phyloP scores from a whole-genome alignment of 108 stramenopile genomes.

The Phaeodactylum tricornutum region DNA sequence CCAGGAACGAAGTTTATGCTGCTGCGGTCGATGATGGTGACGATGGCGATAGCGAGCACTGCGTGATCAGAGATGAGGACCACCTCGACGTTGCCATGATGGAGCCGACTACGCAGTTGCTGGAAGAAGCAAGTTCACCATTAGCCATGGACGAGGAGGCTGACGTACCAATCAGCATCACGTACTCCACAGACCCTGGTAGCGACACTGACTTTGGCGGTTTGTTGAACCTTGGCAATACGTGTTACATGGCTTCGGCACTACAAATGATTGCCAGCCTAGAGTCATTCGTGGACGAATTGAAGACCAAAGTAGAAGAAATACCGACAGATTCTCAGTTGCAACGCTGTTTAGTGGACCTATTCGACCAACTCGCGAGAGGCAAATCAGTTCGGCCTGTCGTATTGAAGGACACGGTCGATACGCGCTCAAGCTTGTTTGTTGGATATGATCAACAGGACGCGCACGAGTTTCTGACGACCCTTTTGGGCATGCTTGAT shows the following conservation, averaged over 20 bases:
- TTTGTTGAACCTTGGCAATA: conserved; percentile 60
- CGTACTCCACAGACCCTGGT: no score
- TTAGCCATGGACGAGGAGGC: no score
- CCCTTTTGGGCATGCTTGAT: conserved; percentile 35
- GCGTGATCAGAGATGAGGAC: no score
- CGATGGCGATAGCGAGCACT: no score
- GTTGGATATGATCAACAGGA: conserved; percentile 47
- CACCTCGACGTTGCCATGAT: no score
- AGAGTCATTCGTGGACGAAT: background rate
- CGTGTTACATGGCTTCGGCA: conserved; percentile 70
- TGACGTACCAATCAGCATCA: no score
- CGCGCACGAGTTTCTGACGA: conserved; percentile 50
- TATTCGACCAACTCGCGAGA: background rate
- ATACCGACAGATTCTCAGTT: background rate
- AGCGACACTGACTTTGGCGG: conserved; percentile 8
- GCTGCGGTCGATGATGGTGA: no score
- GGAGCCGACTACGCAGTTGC: no score
- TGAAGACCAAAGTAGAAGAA: background rate
- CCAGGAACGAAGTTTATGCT: no score
- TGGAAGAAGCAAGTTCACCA: no score
- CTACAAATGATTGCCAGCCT: conserved; percentile 35
- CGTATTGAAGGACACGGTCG: conserved; percentile 28
- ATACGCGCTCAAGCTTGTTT: conserved; percentile 33
- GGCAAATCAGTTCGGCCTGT: conserved; percentile 26
- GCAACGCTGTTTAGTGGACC: no score